Evolutionary conservation across 768 basidiomycete species (phyloP).

Genomic region (Mrakia frigida): DNA sequence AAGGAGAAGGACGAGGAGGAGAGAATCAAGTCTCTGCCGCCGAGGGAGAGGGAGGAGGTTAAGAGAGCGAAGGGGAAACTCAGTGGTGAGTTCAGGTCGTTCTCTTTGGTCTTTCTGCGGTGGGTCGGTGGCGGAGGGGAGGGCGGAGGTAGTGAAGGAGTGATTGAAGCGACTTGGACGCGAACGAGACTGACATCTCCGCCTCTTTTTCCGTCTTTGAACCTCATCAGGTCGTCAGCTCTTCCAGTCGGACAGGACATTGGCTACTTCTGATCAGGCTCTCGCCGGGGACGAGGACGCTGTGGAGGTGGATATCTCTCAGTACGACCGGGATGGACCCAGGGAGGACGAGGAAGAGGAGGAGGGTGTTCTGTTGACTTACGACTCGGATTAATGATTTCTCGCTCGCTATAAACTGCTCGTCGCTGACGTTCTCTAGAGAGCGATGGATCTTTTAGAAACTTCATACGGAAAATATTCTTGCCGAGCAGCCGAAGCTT

Average conservation of each 20-base stretch:
- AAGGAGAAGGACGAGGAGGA: constrained; percentile 73
- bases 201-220: background rate
- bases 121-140: background rate
- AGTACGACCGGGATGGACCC: constrained; percentile 67
- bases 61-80: constrained; percentile 59
- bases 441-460: too few relatives aligned
- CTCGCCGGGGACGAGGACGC: constrained; percentile 70
- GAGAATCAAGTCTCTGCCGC: constrained; percentile 59
- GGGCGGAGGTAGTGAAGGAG: background rate
- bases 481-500: background rate
- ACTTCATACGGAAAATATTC: too few relatives aligned
- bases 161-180: background rate
- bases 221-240: constrained; percentile 71
- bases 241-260: constrained; percentile 73
- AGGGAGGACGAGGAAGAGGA: constrained; percentile 64
- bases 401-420: too few relatives aligned
- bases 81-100: constrained; percentile 55
- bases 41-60: constrained; percentile 81
- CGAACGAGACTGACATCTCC: background rate
- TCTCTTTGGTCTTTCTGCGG: background rate
- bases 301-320: constrained; percentile 75
- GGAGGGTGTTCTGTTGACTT: constrained; percentile 42
- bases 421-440: too few relatives aligned
- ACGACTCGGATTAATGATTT: constrained; percentile 29
- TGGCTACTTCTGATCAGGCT: constrained; percentile 67